Evolutionary conservation across 306 rosid genomes (phyloP).

Genomic region (Mimosa pudica): DNA sequence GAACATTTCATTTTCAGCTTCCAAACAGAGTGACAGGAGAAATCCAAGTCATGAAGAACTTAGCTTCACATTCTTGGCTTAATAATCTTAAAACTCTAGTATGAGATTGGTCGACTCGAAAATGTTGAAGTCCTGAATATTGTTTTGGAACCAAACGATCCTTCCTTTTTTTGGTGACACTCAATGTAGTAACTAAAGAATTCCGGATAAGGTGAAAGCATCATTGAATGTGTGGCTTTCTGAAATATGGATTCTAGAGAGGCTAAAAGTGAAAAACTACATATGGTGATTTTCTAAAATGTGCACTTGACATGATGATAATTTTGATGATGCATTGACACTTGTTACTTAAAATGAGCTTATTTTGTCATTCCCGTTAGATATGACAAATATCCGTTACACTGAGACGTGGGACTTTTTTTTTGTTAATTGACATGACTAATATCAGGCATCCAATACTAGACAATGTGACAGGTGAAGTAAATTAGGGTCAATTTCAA

Average conservation of each 20-base stretch:
- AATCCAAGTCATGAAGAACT: conserved; percentile 75
- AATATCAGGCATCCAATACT: no score
- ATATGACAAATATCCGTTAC: no score
- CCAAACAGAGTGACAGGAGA: conserved; percentile 45
- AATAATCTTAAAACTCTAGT: conserved; percentile 48
- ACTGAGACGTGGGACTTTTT: no score
- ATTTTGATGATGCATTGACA: no score
- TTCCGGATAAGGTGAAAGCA: conserved; percentile 28
- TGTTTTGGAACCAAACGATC: conserved; percentile 48
- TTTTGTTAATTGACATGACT: no score
- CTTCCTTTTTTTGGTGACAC: conserved; percentile 45
- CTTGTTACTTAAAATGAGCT: no score
- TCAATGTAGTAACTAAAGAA: conserved; percentile 47
- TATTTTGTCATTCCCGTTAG: no score
- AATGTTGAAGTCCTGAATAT: conserved; percentile 47
- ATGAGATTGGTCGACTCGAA: conserved; percentile 56
- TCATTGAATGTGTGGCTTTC: background rate
- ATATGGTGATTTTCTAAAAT: no score
- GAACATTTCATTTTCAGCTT: conserved; percentile 52
- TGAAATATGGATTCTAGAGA: background rate
- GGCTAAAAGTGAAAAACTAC: no score
- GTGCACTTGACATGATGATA: no score
- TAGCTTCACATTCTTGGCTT: conserved; percentile 39
- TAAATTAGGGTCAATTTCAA: no score
- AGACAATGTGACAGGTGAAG: no score